These are phyloP conservation scores for Pythium phragmitis DNA, from an alignment of 352 stramenopile genomes.

Conservation along the genomic window DNA sequence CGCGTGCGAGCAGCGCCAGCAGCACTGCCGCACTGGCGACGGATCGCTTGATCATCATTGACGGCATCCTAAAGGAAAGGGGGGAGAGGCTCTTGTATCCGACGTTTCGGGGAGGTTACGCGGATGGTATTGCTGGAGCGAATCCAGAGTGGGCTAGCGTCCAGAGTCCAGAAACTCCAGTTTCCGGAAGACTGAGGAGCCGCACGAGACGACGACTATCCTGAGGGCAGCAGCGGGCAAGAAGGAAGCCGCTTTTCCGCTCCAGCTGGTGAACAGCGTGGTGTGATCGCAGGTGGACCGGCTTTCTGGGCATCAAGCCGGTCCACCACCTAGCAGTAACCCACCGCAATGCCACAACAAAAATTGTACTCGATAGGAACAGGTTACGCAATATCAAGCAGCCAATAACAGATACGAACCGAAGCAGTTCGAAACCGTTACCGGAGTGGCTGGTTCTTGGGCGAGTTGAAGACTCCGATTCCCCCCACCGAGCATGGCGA, in stretches of 20 bases:
- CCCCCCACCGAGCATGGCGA: constrained; percentile 9
- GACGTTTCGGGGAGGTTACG: constrained; percentile 18
- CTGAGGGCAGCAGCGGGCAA: neutral
- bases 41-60: neutral
- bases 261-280: neutral
- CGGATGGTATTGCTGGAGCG: constrained; percentile 18
- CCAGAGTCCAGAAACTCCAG: neutral
- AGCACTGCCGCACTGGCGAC: constrained; percentile 2
- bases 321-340: constrained; percentile 8
- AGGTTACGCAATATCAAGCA: neutral
- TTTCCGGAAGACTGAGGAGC: neutral
- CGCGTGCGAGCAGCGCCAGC: constrained; percentile 8
- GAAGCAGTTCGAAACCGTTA: constrained; percentile 3
- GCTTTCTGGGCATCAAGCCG: constrained; percentile 11
- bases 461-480: constrained; percentile 12
- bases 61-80: neutral
- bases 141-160: constrained; percentile 22
- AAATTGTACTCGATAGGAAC: neutral
- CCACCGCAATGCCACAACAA: constrained; percentile 10
- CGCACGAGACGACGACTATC: neutral
- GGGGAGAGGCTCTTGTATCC: constrained; percentile 14
- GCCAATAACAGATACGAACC: constrained; percentile 4
- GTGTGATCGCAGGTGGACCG: neutral
- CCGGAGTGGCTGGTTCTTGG: constrained; percentile 7
- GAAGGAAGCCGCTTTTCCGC: neutral